Conservation (phyloP, 257 asterid genomes). For the Nicotiana benthamiana region DNA sequence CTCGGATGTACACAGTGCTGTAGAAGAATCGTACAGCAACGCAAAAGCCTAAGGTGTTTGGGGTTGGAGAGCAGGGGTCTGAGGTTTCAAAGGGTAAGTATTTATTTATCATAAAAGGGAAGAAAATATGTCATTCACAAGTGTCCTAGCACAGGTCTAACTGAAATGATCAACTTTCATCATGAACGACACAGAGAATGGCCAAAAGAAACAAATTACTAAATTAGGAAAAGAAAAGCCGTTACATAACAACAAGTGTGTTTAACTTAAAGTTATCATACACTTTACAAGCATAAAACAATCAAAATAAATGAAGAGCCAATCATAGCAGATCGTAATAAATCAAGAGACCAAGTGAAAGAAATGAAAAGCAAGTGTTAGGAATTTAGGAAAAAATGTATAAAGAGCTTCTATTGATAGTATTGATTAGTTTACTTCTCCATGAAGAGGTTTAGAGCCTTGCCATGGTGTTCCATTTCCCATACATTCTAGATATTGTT, state of each 20-base stretch:
- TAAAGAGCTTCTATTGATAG: no score
- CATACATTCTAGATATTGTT: no score
- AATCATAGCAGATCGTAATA: no score
- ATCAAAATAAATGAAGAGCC: no score
- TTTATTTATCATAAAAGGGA: background rate
- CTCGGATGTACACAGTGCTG: background rate
- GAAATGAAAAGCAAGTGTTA: no score
- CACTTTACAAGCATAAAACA: no score
- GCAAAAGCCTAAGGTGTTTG: background rate
- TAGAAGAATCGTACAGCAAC: background rate
- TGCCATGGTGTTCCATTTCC: no score
- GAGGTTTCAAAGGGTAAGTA: background rate
- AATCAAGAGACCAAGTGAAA: no score
- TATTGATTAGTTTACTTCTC: no score
- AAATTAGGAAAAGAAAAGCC: background rate
- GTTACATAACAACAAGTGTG: background rate
- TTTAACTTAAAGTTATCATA: no score
- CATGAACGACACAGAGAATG: background rate
- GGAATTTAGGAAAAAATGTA: no score
- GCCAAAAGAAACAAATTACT: background rate
- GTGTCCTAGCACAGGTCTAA: background rate
- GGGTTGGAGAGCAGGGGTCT: background rate
- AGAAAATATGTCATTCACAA: background rate
- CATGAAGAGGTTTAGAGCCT: no score
- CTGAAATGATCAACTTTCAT: background rate